Evolutionary conservation across 345 rosid species (phyloP).

Genomic region (Bruguiera sexangula): DNA sequence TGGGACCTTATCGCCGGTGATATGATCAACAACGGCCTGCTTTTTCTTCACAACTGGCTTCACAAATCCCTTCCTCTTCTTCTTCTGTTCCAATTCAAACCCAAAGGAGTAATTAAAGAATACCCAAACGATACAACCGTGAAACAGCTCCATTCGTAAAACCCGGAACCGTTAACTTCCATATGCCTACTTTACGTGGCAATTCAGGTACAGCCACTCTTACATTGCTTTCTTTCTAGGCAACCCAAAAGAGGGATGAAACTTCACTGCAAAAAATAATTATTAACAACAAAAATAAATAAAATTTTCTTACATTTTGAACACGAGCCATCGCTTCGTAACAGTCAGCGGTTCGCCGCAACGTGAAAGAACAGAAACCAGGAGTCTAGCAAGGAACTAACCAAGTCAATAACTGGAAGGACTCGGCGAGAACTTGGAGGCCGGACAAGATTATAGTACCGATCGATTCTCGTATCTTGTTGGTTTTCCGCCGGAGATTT

Average conservation of each 20-base stretch:
- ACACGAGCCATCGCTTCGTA: conserved; percentile 17
- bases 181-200: too few species aligned
- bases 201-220: too few species aligned
- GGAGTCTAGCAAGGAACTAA: not conserved
- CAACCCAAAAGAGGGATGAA: not conserved
- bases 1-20: conserved; percentile 84
- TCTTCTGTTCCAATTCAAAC: conserved; percentile 38
- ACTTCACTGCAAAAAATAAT: not conserved
- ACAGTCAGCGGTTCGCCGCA: not conserved
- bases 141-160: not conserved
- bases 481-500: too few species aligned
- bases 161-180: not conserved
- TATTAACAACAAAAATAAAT: not conserved
- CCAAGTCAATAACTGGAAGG: not conserved
- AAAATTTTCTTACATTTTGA: conserved; percentile 11
- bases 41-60: conserved; percentile 61
- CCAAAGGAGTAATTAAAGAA: not conserved
- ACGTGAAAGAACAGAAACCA: not conserved
- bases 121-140: not conserved
- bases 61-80: conserved; percentile 50
- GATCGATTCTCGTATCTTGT: too few species aligned
- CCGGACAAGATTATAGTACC: too few species aligned
- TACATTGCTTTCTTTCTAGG: not conserved
- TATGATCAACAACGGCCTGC: conserved; percentile 56
- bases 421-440: too few species aligned